Evolutionary conservation across 2,329 filamentous ascomycete species (phyloP), one percentile per base, ranked within the genome.

Genomic region (Apiospora marii): DNA sequence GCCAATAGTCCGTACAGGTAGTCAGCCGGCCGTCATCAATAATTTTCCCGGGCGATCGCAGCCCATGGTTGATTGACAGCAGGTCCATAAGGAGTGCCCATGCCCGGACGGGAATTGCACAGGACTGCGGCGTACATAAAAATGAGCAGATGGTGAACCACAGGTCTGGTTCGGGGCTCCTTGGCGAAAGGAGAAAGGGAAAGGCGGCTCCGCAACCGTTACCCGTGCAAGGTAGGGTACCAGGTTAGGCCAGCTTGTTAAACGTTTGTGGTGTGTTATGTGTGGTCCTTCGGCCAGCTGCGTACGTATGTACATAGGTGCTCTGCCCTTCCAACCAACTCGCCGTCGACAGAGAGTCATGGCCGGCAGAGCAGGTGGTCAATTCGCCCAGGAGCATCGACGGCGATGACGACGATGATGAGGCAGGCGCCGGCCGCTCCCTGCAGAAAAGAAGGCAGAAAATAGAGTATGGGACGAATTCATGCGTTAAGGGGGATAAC

Each of bases 391-490:
- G 30, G 12, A 12, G 22, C 16, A 61, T 19, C 8, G 27, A 22
- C 30, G 30, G 4, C 30, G 30, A 61, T 61, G 53, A 61, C 53
- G 53, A 22, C 16, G 30, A 61, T 61, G 30, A 61, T 10, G 53
- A 34, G 53, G 30, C 53, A 61, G 30, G 53, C 53, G 22, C 53
- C 27, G 53, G 30, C 53, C 14, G 30, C 30, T 61, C 53, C 53
- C 53, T 61, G 53, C 53, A 37, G 22, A 27, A 12, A 53, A 53
- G 49, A 61, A 37, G 49, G 34, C 19, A 19, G 53, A 61, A 61
- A 37, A 61, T 64, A 41, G 58, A 64, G 58, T 64, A 37, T 64
- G n/a, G 58, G 58, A 24, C 30, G 58, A 64, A 64, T 64, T 64
- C 58, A 64, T 64, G 58, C 58, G 19, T 37, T 37, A n/a, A n/a